Evolutionary conservation across 495 filamentous ascomycete genomes (phyloP).

Genomic region (Trichoderma virens): DNA sequence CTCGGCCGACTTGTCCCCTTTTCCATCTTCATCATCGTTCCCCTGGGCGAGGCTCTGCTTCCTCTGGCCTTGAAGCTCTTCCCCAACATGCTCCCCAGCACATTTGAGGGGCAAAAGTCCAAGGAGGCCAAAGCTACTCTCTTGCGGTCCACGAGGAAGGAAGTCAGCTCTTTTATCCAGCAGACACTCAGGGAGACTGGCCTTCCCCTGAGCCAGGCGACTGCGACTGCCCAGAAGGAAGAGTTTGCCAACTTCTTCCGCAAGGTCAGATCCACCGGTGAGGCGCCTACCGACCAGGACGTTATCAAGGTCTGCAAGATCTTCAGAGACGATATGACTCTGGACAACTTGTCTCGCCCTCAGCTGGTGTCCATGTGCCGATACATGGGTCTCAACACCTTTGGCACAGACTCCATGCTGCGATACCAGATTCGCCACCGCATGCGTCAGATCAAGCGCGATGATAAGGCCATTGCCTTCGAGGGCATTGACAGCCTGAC

Average conservation of each 20-base stretch:
- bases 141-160: slow-evolving; percentile 80
- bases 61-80: slow-evolving; percentile 90
- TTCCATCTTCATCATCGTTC: slow-evolving; percentile 93
- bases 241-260: slow-evolving; percentile 98
- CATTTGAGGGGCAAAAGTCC: slow-evolving; percentile 85
- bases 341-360: slow-evolving; percentile 93
- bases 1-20: slow-evolving; percentile 90
- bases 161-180: slow-evolving; percentile 86
- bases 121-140: slow-evolving; percentile 81
- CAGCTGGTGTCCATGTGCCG: slow-evolving; percentile 96
- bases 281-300: slow-evolving; percentile 77
- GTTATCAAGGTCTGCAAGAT: slow-evolving; percentile 99
- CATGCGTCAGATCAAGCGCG: slow-evolving; percentile 98
- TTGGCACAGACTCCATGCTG: slow-evolving; percentile 93
- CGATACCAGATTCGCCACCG: slow-evolving; percentile 96
- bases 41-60: slow-evolving; percentile 91
- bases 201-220: slow-evolving; percentile 75
- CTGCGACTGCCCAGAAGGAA: slow-evolving; percentile 79
- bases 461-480: slow-evolving; percentile 89
- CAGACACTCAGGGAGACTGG: slow-evolving; percentile 89
- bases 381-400: slow-evolving; percentile 96
- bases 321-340: slow-evolving; percentile 95
- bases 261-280: slow-evolving; percentile 87
- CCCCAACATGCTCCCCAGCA: slow-evolving; percentile 93
- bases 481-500: slow-evolving; percentile 92